Evolutionary conservation across 1,284 basidiomycete genomes (phyloP).

Genomic region (Fomes fomentarius): DNA sequence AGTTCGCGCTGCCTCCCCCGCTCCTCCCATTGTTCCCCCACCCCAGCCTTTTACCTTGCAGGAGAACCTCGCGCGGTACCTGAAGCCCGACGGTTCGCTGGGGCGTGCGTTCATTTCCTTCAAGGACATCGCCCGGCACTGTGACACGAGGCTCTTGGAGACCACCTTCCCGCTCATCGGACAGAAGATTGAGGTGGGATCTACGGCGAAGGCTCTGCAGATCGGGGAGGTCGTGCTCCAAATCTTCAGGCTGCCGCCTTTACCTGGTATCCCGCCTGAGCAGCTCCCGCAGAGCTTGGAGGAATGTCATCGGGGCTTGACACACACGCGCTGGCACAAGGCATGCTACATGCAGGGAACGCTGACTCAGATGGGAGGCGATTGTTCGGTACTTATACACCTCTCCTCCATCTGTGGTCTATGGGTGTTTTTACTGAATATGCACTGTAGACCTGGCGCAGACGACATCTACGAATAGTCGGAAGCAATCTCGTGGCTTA

Average conservation of each 20-base stretch:
- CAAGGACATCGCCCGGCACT: slow-evolving; percentile 80
- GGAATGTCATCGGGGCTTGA: slow-evolving; percentile 88
- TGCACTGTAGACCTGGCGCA: slow-evolving; percentile 77
- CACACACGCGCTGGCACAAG: slow-evolving; percentile 91
- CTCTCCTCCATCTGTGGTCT: not conserved
- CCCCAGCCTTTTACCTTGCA: slow-evolving; percentile 41
- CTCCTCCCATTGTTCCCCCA: slow-evolving; percentile 40
- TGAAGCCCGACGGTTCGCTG: slow-evolving; percentile 80
- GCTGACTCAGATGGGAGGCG: slow-evolving; percentile 94
- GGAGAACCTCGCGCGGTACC: slow-evolving; percentile 81
- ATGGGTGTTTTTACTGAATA: not conserved
- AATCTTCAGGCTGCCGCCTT: slow-evolving; percentile 86
- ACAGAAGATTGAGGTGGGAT: slow-evolving; percentile 62
- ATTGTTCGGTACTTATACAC: slow-evolving; percentile 69
- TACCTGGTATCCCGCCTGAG: slow-evolving; percentile 79
- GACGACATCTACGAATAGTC: slow-evolving; percentile 85
- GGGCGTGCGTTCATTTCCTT: slow-evolving; percentile 85
- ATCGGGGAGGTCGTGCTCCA: slow-evolving; percentile 85
- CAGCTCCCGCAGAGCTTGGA: slow-evolving; percentile 91
- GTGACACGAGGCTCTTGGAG: slow-evolving; percentile 84
- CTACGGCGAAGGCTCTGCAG: slow-evolving; percentile 60
- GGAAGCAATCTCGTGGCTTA: slow-evolving; percentile 89
- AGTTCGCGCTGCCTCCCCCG: slow-evolving; percentile 30
- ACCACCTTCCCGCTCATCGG: slow-evolving; percentile 85
- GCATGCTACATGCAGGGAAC: slow-evolving; percentile 91